These are phyloP conservation scores for Fraxinus latifolia DNA, from an alignment of 305 asterid species.

Conservation along the genomic window DNA sequence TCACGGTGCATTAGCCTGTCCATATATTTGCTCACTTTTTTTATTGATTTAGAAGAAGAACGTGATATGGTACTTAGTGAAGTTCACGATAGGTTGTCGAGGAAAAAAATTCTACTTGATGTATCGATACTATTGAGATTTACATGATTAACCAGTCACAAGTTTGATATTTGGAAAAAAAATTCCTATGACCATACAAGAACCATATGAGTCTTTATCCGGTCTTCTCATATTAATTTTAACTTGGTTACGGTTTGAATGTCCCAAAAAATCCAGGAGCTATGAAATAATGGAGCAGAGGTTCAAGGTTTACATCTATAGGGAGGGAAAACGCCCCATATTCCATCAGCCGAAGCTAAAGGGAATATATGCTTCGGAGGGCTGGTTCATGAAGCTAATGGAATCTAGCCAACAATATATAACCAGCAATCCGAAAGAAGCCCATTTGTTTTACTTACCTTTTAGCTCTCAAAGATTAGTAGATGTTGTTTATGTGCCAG, in stretches of 20 bases:
- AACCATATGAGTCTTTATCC: not conserved
- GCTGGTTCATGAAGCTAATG: conserved; percentile 81
- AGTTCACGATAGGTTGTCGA: not conserved
- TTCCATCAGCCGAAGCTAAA: conserved; percentile 53
- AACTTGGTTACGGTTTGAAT: not conserved
- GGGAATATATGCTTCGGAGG: conserved; percentile 77
- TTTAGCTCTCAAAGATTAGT: conserved; percentile 56
- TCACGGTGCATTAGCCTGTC: not conserved
- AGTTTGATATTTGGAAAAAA: not conserved
- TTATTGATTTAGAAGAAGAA: not conserved
- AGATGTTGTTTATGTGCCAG: conserved; percentile 44
- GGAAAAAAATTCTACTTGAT: not conserved
- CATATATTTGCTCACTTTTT: not conserved
- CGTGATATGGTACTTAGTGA: not conserved
- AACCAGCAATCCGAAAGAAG: conserved; percentile 44
- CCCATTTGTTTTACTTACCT: conserved; percentile 70
- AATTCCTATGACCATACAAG: not conserved
- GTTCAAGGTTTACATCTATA: conserved; percentile 61
- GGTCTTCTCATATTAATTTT: not conserved
- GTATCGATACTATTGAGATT: not conserved
- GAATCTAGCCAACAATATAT: conserved; percentile 46
- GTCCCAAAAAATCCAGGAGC: conserved; percentile 44
- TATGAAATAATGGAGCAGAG: conserved; percentile 64
- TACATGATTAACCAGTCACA: not conserved
- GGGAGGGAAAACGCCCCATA: conserved; percentile 63